Evolutionary conservation across 495 filamentous ascomycete genomes (phyloP).

Genomic region (Tuber borchii): DNA sequence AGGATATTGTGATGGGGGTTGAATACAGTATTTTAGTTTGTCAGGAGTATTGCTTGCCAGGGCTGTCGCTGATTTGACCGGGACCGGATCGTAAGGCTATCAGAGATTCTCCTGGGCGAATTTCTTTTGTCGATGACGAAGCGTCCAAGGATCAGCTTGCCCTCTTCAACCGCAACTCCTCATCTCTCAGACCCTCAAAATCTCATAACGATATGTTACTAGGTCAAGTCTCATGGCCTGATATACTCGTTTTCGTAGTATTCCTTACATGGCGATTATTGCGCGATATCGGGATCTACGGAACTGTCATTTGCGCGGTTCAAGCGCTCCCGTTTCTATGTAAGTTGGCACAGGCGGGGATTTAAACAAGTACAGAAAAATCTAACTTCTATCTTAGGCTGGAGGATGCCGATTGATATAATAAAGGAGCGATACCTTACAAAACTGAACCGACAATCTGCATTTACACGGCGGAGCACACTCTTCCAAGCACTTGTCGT

Average conservation of each 20-base stretch:
- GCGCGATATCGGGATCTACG: conserved; percentile 53
- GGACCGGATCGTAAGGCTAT: background rate
- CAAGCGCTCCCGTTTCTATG: conserved; percentile 63
- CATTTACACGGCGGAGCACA: conserved; percentile 60
- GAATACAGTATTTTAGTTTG: background rate
- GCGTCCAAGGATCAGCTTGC: background rate
- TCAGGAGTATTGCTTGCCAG: background rate
- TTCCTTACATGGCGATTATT: conserved; percentile 62
- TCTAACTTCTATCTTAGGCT: conserved; percentile 19
- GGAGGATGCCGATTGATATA: conserved; percentile 54
- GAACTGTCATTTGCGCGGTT: conserved; percentile 52
- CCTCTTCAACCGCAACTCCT: background rate
- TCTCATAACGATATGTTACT: conserved; percentile 51
- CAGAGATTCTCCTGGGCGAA: background rate
- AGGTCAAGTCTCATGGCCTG: conserved; percentile 60
- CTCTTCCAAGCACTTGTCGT: conserved; percentile 68
- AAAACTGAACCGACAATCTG: conserved; percentile 45
- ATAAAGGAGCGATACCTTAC: conserved; percentile 54
- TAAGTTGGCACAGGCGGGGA: conserved; percentile 43
- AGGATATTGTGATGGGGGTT: background rate
- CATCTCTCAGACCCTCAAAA: conserved; percentile 4
- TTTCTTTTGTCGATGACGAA: background rate
- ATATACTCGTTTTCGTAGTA: conserved; percentile 61
- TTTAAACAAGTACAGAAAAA: conserved; percentile 6
- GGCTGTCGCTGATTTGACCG: background rate